Evolutionary conservation across 2,329 filamentous ascomycete species (phyloP).

Genomic region (Cryphonectria japonica): DNA sequence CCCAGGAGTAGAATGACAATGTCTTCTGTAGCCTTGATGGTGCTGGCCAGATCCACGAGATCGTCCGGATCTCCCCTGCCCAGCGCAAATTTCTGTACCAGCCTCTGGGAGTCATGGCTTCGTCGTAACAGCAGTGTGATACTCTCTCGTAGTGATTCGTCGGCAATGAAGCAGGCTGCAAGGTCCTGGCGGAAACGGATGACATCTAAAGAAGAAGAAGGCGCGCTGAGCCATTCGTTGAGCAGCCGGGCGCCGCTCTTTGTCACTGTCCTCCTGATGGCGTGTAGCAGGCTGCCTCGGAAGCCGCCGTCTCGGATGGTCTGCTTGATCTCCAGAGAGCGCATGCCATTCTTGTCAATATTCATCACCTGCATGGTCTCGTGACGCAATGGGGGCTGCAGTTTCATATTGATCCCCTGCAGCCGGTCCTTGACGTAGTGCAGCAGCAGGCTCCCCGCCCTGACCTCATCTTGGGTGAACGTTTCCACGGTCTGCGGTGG

Average conservation of each 20-base stretch:
- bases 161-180: constrained; percentile 72
- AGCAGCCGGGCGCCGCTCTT: constrained; percentile 87
- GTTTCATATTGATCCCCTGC: constrained; percentile 75
- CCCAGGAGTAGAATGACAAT: constrained; percentile 56
- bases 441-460: constrained; percentile 79
- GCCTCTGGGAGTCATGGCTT: constrained; percentile 83
- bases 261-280: constrained; percentile 86
- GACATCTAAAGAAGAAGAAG: constrained; percentile 80
- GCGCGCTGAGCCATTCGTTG: constrained; percentile 82
- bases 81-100: constrained; percentile 92
- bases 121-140: constrained; percentile 70
- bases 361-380: constrained; percentile 78
- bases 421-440: constrained; percentile 82
- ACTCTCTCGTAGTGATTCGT: constrained; percentile 70
- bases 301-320: constrained; percentile 81
- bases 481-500: constrained; percentile 51
- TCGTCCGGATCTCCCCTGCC: constrained; percentile 93
- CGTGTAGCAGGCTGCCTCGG: constrained; percentile 85
- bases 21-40: constrained; percentile 73
- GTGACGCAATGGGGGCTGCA: constrained; percentile 80
- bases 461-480: constrained; percentile 72
- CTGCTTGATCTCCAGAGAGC: constrained; percentile 84
- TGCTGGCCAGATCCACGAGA: constrained; percentile 79
- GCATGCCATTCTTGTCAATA: constrained; percentile 90
- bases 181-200: constrained; percentile 83